Evolutionary conservation across 1,284 basidiomycete species (phyloP), one percentile per base, ranked within the genome.

Genomic region (Heliocybe sulcata): DNA sequence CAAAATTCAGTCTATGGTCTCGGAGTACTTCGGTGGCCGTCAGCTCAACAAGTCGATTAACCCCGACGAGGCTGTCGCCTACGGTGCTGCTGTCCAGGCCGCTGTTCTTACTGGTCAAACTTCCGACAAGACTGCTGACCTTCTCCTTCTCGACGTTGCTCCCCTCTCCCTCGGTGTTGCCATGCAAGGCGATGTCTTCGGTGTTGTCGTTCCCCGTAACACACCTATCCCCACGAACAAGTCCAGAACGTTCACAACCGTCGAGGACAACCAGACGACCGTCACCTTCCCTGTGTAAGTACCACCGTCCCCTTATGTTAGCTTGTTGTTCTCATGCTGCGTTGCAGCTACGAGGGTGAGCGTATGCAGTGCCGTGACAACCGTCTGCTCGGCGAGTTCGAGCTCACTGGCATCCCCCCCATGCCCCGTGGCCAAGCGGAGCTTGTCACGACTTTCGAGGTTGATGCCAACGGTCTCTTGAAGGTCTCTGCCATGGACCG

Each of bases 41-140:
- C 90, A 96, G 73, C 78, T 97, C 70, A 99, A 98, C 90, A 98
- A 98, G 85, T 94, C 92, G 60, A 95, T 96, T 77, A 95, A 95
- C 81, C 93, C 93, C 60, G 93, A 95, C 68, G 92, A 95, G 77
- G 93, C 92, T 65, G 93, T 94, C 64, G 92, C 92, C 56, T 94
- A 94, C 72, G 94, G 94, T 81, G 94, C 94, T 65, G 94, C 95
- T 67, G 94, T 98, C 67, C 94, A 97, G 77, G 95, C 93, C 60
- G 94, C 94, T 56, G 89, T 98, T 67, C 90, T 98, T 60, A 96
- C 94, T 65, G 92, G 93, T 60, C 92, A 97, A 73, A 96, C 93
- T 55, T 96, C 93, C 55, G 94, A 97, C 66, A 93, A 95, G 79
- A 97, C 94, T 56, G 87, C 90, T 70, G 94, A 97, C 72, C 83